These are phyloP conservation scores for Trypanosoma avium DNA, from an alignment of 208 protist species.

Conservation along the genomic window DNA sequence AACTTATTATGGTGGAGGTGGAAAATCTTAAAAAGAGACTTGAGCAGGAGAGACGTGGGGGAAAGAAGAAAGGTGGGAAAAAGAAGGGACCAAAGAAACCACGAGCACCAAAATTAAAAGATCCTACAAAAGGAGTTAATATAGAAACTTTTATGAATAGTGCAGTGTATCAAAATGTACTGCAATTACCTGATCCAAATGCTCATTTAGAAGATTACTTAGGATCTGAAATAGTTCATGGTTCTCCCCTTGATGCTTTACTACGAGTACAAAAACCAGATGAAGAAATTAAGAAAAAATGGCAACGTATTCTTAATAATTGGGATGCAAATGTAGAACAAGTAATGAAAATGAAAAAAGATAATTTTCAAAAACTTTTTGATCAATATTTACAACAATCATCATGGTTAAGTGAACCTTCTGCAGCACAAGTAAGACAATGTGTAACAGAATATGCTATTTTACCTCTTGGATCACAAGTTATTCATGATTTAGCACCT, in stretches of 20 bases:
- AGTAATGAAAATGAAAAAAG: conserved; percentile 74
- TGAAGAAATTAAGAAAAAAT: conserved; percentile 88
- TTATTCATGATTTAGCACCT: conserved; percentile 86
- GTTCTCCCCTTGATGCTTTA: conserved; percentile 45
- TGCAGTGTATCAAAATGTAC: conserved; percentile 79
- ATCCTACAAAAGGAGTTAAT: conserved; percentile 81
- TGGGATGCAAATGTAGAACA: conserved; percentile 78
- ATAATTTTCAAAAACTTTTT: conserved; percentile 77
- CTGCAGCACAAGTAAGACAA: conserved; percentile 75
- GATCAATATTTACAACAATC: conserved; percentile 54
- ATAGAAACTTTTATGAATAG: conserved; percentile 84
- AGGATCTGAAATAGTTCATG: conserved; percentile 62
- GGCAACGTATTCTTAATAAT: conserved; percentile 73
- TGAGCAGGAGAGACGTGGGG: conserved; percentile 73
- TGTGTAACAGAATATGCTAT: conserved; percentile 79
- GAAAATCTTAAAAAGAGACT: conserved; percentile 86
- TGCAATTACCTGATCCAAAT: conserved; percentile 61
- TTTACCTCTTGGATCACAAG: conserved; percentile 89
- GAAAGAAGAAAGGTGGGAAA: conserved; percentile 68
- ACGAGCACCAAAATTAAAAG: conserved; percentile 83
- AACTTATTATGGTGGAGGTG: conserved; percentile 92
- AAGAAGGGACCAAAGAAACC: conserved; percentile 60
- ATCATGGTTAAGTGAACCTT: conserved; percentile 73
- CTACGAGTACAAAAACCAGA: conserved; percentile 47
- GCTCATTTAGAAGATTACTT: conserved; percentile 66